Base-by-base conservation (phyloP, 345 rosid genomes). In the Hirschfeldia incana region DNA sequence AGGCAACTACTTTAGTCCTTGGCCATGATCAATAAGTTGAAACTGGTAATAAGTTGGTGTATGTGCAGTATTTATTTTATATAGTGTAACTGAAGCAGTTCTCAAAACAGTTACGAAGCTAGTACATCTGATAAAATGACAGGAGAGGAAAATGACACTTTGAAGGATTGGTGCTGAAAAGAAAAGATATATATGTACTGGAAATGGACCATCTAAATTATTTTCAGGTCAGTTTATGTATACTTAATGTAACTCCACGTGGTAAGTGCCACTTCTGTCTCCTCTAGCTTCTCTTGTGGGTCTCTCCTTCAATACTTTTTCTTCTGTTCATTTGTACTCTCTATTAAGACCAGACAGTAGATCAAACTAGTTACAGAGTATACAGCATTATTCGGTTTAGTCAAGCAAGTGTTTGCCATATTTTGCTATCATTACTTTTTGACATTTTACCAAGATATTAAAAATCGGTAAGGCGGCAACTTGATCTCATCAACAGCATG, bases 191-290 rank as follows among this genome's bases (percentile, higher is more conserved):
- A 67, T 58, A 61, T 8, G 21, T 73, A 46, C 33, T 72, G 77
- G 37, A 27, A 29, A 70, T 58, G 76, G 77, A 76, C 76, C 58
- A 71, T 70, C 76, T n/a, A 34, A 59, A 70, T 15, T n/a, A 33
- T 67, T 70, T 51, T 65, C 65, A 80, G 73, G 77, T 65, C 67
- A 42, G 76, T 75, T 75, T 75, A 74, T 63, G 73, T 4, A 67
- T 70, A 80, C 79, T 80, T 80, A 64, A 30, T 69, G 55, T 12
- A 76, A 58, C 68, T 65, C 65, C 76, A 76, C 76, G 76, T 71
- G 73, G 80, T 65, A 65, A 65, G 80, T 80, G 34, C 58, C 77
- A 76, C 57, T 44, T 80, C 58, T 76, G 83, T 80, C 76, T 71
- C 80, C 74, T 71, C 72, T 65, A 59, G 65, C 66, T 80, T 64